These are phyloP conservation scores for Apiospora koreana DNA, from an alignment of 2,329 filamentous ascomycete species.

Conservation along the genomic window DNA sequence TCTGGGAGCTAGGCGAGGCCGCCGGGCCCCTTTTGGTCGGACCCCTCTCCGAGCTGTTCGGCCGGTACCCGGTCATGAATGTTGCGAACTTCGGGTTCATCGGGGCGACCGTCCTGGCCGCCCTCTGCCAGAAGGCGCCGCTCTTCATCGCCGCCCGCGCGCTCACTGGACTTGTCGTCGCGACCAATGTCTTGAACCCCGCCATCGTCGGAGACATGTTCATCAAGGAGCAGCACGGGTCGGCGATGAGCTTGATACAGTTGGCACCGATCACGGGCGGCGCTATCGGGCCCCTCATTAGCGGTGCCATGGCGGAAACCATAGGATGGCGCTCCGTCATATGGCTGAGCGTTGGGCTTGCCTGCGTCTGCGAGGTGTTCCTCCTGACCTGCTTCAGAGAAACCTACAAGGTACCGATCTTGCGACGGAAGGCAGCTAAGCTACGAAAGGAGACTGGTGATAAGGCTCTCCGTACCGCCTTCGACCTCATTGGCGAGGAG, in stretches of 20 bases:
- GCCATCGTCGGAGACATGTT: slow-evolving; percentile 67
- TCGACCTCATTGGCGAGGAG: slow-evolving; percentile 27
- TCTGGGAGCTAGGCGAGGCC: slow-evolving; percentile 69
- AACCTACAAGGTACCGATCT: slow-evolving; percentile 61
- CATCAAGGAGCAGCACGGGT: slow-evolving; percentile 55
- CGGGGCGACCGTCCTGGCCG: slow-evolving; percentile 46
- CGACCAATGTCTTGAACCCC: slow-evolving; percentile 63
- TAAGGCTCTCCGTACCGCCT: slow-evolving; percentile 29
- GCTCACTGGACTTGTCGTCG: slow-evolving; percentile 62
- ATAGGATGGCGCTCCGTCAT: slow-evolving; percentile 57
- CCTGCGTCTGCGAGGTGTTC: slow-evolving; percentile 48
- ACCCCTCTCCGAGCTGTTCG: slow-evolving; percentile 62
- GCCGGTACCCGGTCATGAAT: slow-evolving; percentile 57
- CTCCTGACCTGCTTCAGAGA: slow-evolving; percentile 57
- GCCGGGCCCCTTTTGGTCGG: slow-evolving; percentile 62
- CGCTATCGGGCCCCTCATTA: slow-evolving; percentile 56
- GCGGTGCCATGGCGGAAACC: slow-evolving; percentile 54
- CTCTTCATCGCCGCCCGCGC: slow-evolving; percentile 56
- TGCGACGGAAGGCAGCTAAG: slow-evolving; percentile 43
- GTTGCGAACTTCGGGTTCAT: slow-evolving; percentile 53
- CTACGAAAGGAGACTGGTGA: slow-evolving; percentile 34
- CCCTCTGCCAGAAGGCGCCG: slow-evolving; percentile 44
- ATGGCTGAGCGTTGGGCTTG: slow-evolving; percentile 50
- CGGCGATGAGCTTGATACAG: slow-evolving; percentile 58
- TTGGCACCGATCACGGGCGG: slow-evolving; percentile 60